phyloP scores from a whole-genome alignment of 768 basidiomycete species.

The Mycena olivaceomarginata region DNA sequence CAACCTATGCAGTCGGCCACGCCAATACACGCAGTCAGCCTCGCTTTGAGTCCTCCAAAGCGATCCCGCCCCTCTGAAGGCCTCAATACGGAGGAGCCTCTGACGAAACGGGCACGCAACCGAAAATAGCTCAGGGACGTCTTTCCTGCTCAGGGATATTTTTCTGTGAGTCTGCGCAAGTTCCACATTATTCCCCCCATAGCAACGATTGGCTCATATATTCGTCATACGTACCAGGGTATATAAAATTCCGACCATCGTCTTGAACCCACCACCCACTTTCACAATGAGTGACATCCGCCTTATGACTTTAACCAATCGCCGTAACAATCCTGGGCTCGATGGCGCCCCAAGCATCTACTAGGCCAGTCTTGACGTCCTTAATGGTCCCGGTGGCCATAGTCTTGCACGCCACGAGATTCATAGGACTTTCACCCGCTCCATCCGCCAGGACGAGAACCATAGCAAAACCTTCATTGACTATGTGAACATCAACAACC shows the following conservation, averaged over 20 bases:
- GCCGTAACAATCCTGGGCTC: neutral
- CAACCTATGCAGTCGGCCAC: neutral
- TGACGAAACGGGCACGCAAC: neutral
- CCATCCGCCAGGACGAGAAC: neutral
- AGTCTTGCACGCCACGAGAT: constrained; percentile 3
- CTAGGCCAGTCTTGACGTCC: neutral
- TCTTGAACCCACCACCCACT: neutral
- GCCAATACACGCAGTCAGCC: neutral
- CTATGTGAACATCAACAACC: constrained; percentile 3
- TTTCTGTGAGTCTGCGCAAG: neutral
- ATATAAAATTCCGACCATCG: neutral
- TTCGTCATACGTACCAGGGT: neutral
- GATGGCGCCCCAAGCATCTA: neutral
- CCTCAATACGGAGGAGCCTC: neutral
- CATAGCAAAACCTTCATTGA: neutral
- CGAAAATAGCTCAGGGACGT: neutral
- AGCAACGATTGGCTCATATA: neutral
- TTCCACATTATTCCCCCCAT: neutral
- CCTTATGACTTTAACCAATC: neutral
- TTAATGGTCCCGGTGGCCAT: neutral
- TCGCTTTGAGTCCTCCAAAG: neutral
- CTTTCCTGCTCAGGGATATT: neutral
- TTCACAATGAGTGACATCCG: neutral
- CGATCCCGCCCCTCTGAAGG: neutral
- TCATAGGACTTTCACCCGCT: neutral